phyloP scores from a whole-genome alignment of 495 filamentous ascomycete species.

The Gamarada debralockiae region DNA sequence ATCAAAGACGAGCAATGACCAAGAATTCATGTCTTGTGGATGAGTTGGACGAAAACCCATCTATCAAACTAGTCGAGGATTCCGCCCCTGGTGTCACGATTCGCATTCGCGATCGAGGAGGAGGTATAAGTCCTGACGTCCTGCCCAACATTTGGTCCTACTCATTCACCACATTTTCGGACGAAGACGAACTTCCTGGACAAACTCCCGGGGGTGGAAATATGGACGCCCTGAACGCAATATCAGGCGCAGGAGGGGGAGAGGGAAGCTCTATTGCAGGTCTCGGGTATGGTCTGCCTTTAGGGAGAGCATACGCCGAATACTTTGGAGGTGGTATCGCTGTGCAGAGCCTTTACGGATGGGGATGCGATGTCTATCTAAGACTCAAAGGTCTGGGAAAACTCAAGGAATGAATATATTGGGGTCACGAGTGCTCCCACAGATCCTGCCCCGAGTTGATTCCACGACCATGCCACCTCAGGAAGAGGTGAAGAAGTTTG shows the following conservation, averaged over 20 bases:
- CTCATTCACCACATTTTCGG: slow-evolving; percentile 89
- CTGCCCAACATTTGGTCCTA: slow-evolving; percentile 91
- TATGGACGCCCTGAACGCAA: slow-evolving; percentile 65
- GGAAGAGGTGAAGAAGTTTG: too few species aligned
- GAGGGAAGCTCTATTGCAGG: slow-evolving; percentile 80
- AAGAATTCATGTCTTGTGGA: background rate
- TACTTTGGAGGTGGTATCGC: slow-evolving; percentile 97
- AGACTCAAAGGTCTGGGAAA: slow-evolving; percentile 80
- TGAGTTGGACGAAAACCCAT: slow-evolving; percentile 25
- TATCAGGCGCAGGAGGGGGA: slow-evolving; percentile 63
- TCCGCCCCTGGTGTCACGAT: slow-evolving; percentile 86
- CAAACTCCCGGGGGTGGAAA: slow-evolving; percentile 39
- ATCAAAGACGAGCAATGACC: slow-evolving; percentile 1
- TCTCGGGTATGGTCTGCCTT: slow-evolving; percentile 86
- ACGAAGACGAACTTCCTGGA: slow-evolving; percentile 45
- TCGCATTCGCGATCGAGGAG: slow-evolving; percentile 90
- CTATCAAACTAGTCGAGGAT: slow-evolving; percentile 54
- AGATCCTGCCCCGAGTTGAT: too few species aligned
- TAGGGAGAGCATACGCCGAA: slow-evolving; percentile 93
- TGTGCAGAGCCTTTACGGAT: slow-evolving; percentile 91
- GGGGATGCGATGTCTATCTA: slow-evolving; percentile 81
- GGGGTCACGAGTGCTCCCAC: background rate
- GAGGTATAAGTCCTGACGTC: slow-evolving; percentile 80
- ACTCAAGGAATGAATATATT: slow-evolving; percentile 15
- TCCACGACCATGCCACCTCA: too few species aligned